Evolutionary conservation across 108 stramenopile species (phyloP), one percentile per base, ranked within the genome.

Genomic region (Fistulifera solaris): DNA sequence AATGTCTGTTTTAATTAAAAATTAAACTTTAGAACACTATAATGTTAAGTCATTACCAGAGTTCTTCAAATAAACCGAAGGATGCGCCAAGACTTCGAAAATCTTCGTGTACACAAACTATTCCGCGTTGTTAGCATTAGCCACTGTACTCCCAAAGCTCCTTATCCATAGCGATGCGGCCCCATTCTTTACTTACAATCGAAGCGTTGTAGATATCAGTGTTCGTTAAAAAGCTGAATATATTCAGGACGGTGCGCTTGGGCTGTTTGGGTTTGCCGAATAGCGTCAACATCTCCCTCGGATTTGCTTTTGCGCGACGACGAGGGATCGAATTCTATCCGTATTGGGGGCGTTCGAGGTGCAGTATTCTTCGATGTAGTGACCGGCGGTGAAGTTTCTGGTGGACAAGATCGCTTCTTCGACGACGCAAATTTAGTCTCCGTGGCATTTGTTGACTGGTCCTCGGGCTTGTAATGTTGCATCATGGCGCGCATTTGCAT

Each of bases 181-280:
- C 72, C 85, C 89, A 94, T 6, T 44, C 23, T 56, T 86, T 84
- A 46, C 73, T 77, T 13, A 95, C 92, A 38, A 95, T 59, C 8
- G 76, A 72, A 19, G 90, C 84, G 62, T 90, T 87, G 80, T 88
- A 89, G 15, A 91, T 48, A 53, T 93, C 92, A 28, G 78, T 80
- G 55, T 81, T 81, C 1, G 76, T 59, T 21, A 91, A 63, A 56
- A 67, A 91, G 14, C 85, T 78, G 38, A 91, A 85, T 25, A 91
- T 68, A 8, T 54, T 59, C 17, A 87, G 56, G 0, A 83, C 73
- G 22, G 79, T 71, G 1, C 73, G 71, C 44, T 80, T 75, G 13
- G 83, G 73, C 52, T 77, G 79, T 40, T 40, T 42, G 2, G 72
- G 75, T 11, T 71, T 39, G n/a, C 83, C 81, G 61, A 88, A 88